Evolutionary conservation across 2,329 filamentous ascomycete species (phyloP).

Genomic region (Trichoderma guizhouense): DNA sequence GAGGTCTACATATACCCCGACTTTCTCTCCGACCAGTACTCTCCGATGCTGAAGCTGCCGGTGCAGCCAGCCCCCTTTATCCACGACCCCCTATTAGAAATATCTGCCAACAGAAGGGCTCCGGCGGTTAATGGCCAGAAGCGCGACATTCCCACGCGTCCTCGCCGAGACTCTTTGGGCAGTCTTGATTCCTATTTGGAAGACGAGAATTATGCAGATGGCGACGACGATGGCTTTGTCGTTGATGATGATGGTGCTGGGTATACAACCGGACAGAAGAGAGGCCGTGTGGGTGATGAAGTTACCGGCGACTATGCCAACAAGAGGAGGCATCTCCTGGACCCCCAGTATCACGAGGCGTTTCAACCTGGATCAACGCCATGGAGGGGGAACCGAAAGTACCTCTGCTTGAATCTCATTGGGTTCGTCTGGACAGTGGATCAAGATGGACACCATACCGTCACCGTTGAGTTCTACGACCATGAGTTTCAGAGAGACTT

Average conservation of each 20-base stretch:
- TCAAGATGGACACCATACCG: conserved; percentile 87
- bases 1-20: conserved; percentile 87
- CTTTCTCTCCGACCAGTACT: conserved; percentile 58
- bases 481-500: conserved; percentile 89
- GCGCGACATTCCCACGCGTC: conserved; percentile 45
- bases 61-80: conserved; percentile 80
- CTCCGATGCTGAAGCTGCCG: conserved; percentile 53
- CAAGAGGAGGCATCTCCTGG: conserved; percentile 48
- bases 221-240: conserved; percentile 74
- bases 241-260: conserved; percentile 94
- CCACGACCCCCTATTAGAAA: conserved; percentile 71
- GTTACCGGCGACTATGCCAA: conserved; percentile 44
- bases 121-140: conserved; percentile 51
- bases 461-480: conserved; percentile 97
- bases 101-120: conserved; percentile 61
- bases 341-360: conserved; percentile 71
- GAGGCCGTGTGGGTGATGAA: conserved; percentile 52
- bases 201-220: conserved; percentile 45
- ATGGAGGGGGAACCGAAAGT: conserved; percentile 91
- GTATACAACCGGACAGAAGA: conserved; percentile 62
- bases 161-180: conserved; percentile 63
- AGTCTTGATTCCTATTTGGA: conserved; percentile 81
- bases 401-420: conserved; percentile 87
- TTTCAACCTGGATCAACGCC: conserved; percentile 95
- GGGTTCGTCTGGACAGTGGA: conserved; percentile 97